A percentile compares a stretch with the other conserved stretches of the same genome.
Evolutionary conservation across 345 rosid genomes (phyloP).

Genomic region (Mercurialis annua): DNA sequence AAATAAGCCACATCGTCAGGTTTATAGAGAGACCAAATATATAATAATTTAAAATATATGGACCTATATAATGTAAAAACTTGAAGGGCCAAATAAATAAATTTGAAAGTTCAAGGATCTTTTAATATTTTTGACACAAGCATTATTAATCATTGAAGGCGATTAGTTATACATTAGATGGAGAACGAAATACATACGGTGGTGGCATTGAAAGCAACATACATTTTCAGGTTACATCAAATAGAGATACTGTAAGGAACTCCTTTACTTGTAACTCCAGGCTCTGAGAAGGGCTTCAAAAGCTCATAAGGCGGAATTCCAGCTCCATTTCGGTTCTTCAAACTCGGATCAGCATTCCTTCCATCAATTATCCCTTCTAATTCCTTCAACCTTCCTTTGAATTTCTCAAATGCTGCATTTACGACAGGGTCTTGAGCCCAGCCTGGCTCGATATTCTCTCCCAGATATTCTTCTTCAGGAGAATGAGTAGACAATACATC

Average conservation of each 20-base stretch:
- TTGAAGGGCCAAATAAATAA: too few relatives aligned
- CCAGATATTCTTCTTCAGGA: constrained; percentile 32
- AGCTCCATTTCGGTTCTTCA: constrained; percentile 30
- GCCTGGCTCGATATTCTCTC: constrained; percentile 17
- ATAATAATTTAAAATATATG: too few relatives aligned
- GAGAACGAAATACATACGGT: too few relatives aligned
- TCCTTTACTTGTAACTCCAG: constrained; percentile 26
- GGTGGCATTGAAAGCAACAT: too few relatives aligned
- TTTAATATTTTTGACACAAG: too few relatives aligned
- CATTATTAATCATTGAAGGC: too few relatives aligned
- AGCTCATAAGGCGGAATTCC: constrained; percentile 28
- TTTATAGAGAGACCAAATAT: too few relatives aligned
- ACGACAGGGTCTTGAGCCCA: constrained; percentile 19
- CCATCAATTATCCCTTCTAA: constrained; percentile 21
- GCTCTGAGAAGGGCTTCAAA: constrained; percentile 21
- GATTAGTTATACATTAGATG: too few relatives aligned
- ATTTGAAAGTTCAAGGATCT: too few relatives aligned
- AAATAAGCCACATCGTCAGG: too few relatives aligned
- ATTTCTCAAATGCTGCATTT: constrained; percentile 23
- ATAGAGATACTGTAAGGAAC: constrained; percentile 28
- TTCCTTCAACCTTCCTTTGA: constrained; percentile 15
- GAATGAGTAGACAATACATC: constrained; percentile 26
- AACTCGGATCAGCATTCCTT: constrained; percentile 19
- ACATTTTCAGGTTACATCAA: too few relatives aligned
- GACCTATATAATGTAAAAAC: too few relatives aligned